Conservation (phyloP, 2,329 filamentous ascomycete species). For the Colletotrichum sp. region DNA sequence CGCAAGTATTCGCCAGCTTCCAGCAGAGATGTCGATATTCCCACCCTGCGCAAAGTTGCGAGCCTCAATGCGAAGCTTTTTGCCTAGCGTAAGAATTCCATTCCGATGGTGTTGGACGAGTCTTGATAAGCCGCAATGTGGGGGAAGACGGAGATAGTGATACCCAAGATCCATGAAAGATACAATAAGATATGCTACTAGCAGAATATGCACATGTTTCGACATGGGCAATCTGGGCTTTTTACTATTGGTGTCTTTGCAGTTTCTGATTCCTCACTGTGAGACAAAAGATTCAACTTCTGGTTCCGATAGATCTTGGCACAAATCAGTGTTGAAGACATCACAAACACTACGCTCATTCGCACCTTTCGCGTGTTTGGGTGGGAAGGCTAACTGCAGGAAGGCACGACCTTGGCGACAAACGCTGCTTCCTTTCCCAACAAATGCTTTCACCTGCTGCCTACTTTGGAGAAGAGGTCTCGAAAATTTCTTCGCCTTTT, state of each 20-base stretch:
- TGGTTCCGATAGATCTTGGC: neutral
- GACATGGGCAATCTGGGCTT: neutral
- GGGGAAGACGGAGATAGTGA: neutral
- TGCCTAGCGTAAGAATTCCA: too few species aligned
- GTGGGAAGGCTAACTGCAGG: neutral
- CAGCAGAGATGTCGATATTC: too few species aligned
- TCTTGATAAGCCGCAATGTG: too few species aligned
- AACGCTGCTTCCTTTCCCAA: neutral
- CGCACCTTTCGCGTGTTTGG: rapidly evolving
- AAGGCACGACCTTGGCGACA: neutral
- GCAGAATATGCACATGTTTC: neutral
- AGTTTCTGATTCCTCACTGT: neutral
- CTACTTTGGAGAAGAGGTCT: neutral
- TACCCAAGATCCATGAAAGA: neutral
- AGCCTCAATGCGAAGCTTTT: too few species aligned
- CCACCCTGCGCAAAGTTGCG: too few species aligned
- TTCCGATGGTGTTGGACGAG: too few species aligned
- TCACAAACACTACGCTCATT: neutral
- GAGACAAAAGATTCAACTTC: rapidly evolving
- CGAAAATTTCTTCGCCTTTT: neutral
- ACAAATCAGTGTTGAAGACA: neutral
- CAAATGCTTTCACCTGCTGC: neutral
- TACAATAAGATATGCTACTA: neutral
- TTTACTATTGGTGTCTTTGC: neutral
- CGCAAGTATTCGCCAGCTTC: too few species aligned